Base-by-base conservation (phyloP, 2,329 filamentous ascomycete species). In the Cladophialophora immunda region DNA sequence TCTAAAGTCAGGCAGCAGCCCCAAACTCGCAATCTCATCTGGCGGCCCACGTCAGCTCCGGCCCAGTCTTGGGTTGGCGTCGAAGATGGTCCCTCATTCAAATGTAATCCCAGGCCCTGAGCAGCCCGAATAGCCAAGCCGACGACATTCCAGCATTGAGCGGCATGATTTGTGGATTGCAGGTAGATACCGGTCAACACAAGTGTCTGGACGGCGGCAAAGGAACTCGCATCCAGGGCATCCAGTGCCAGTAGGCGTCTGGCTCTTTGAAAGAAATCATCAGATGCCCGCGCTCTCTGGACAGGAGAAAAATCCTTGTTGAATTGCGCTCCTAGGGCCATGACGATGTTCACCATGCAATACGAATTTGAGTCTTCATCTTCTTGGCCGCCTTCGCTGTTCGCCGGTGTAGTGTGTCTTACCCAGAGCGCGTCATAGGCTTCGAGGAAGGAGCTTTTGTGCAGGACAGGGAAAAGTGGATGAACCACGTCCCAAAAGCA, bases 121-220 rank as follows among this genome's bases (percentile, higher is more conserved):
- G 83, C 83, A 19, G 80, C 83, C 1, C 82, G 77, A 17, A 84
- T 78, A 0, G 82, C 81, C 4, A 81, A 74, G 0, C 82, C 82
- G 0, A 82, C 79, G 2, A 81, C 77, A 73, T 84, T 84, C 83
- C 83, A 85, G 1, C 81, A 84, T 66, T 83, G 79, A 64, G 83
- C 80, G 0, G 81, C 79, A 11, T 79, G 78, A 13, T 82, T 78
- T 0, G 83, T 84, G 50, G 82, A 82, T 55, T 84, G 83, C 0
- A 85, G 72, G 65, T 84, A 85, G 53, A 83, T 81, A 11, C 79
- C 80, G 67, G 81, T 82, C 5, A 85, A 73, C 0, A 85, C 71
- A 0, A 85, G 72, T 54, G 80, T 83, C 67, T 85, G 83, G 0
- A 84, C 79, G 1, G 81, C 61, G 45, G 79, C 79, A 0, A 81